Base-by-base conservation (phyloP, 129 eudicot genomes). In the Calendula officinalis region DNA sequence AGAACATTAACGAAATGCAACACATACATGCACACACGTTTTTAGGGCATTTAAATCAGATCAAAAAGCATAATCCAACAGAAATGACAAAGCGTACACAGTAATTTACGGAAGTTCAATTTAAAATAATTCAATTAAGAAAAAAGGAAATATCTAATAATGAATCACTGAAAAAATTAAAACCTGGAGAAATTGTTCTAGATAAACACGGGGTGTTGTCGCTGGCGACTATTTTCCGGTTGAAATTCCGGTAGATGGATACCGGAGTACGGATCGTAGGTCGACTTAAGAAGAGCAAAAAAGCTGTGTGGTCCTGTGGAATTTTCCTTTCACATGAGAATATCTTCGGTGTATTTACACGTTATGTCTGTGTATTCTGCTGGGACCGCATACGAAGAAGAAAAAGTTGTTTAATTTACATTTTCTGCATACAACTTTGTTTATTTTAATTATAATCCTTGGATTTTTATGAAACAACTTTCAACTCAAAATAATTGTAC, bases 21-120 rank as follows among this genome's bases (percentile, higher is more conserved):
- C 47, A 39, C 45, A 37, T 15, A 50, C 62, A 42, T 59, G 41
- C 66, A 65, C 68, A 54, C 56, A 78, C 43, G 9, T 56, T 45
- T 22, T 47, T 62, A 0, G 30, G 66, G 79, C 79, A 80, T 41
- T 68, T 68, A 78, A 71, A 70, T 56, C 77, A 84, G 84, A 84
- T 81, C 91, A 64, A 36, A 53, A 66, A 35, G 61, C 82, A 42
- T 54, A 63, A 49, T 4, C 51, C 72, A 40, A 77, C 38, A 63
- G 45, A 50, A 59, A 47, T 35, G 43, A 17, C 53, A 57, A 50
- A 57, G 1, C 60, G 64, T 56, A 51, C 74, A 45, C 36, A 70
- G 58, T 71, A 71, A 70, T 46, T 64, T 39, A 57, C 16, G 49
- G 12, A 39, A 12, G 39, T 34, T 44, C 30, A 35, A 44, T 34